Base-by-base conservation (phyloP, 306 rosid species). In the Aeschynomene evenia region DNA sequence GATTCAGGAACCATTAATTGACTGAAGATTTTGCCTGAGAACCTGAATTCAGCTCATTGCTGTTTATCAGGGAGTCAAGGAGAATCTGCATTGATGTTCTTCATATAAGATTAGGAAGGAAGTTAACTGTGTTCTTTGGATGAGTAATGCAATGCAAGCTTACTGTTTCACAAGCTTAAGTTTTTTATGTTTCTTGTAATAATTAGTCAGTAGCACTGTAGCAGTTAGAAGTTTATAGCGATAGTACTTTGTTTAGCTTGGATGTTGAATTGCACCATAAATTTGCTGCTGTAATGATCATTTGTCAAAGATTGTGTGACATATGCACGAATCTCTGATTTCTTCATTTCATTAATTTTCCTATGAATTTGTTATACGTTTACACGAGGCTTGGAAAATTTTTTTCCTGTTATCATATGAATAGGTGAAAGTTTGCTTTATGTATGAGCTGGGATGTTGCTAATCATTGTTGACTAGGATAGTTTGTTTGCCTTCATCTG, bases 401-500 rank as follows among this genome's bases (percentile, higher is more conserved):
- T 50, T 22, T 10, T 14, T 22, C 31, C 1, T 10, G 3, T 7
- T 24, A 52, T 53, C 24, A 6, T 45, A 56, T 54, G 31, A 21
- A 15, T 24, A 43, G 45, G 26, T 40, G 36, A 64, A 66, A 31
- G 31, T 22, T 21, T 12, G 22, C 66, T 13, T 55, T 62, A 21
- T 33, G 1, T 33, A 54, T 62, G 48, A 22, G 65, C 36, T 63
- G 34, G 55, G 40, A 16, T 45, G 37, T 40, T 69, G 42, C 49
- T 37, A 10, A 48, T 21, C 11, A 46, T 16, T 65, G 26, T 31
- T 7, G 54, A 57, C 18, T 31, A 3, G 2, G 24, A 54, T 40
- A 19, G 65, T 48, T 74, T 37, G 72, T 56, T 72, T 77, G 50
- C 37, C 10, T 63, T 10, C 13, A 5, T 49, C 36, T 34, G 29